A percentile compares a stretch with the other conserved stretches of the same genome.
Evolutionary conservation across 768 basidiomycete genomes (phyloP).

Genomic region (Lactifluus piperatus): DNA sequence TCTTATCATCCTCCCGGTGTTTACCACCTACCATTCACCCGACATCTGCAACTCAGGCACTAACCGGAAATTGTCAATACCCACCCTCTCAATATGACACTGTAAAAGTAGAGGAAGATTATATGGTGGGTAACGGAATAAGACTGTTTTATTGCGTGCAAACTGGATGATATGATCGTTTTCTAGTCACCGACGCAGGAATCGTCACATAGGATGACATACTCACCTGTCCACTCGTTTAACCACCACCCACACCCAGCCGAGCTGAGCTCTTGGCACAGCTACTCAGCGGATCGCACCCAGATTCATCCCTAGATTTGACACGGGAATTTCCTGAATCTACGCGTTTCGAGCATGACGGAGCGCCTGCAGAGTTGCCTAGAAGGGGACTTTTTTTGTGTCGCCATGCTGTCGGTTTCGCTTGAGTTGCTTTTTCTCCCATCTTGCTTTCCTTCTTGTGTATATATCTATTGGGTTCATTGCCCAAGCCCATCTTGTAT

Average conservation of each 20-base stretch:
- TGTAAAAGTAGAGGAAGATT: constrained; percentile 23
- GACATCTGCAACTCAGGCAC: constrained; percentile 40
- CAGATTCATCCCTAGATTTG: constrained; percentile 47
- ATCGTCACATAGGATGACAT: constrained; percentile 16
- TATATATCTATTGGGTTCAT: constrained; percentile 12
- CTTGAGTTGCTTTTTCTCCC: constrained; percentile 4
- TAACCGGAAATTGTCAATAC: constrained; percentile 24
- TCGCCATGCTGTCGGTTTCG: constrained; percentile 12
- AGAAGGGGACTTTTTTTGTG: constrained; percentile 12
- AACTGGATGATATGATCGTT: neutral
- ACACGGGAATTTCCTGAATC: constrained; percentile 13
- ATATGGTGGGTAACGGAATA: constrained; percentile 11
- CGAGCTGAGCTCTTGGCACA: constrained; percentile 53
- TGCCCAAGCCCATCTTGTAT: constrained; percentile 13
- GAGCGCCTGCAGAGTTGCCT: constrained; percentile 17
- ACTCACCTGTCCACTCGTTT: constrained; percentile 21
- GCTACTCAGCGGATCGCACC: constrained; percentile 56
- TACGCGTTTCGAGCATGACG: constrained; percentile 15
- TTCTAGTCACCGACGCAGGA: constrained; percentile 19
- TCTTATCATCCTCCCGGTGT: constrained; percentile 9
- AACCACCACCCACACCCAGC: constrained; percentile 19
- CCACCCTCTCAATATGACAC: constrained; percentile 15
- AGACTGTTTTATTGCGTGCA: too few relatives aligned
- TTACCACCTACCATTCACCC: constrained; percentile 1
- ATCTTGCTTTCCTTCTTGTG: constrained; percentile 9